Evolutionary conservation across 176 grass and related monocot genomes (phyloP).

Genomic region (Juncus effusus): DNA sequence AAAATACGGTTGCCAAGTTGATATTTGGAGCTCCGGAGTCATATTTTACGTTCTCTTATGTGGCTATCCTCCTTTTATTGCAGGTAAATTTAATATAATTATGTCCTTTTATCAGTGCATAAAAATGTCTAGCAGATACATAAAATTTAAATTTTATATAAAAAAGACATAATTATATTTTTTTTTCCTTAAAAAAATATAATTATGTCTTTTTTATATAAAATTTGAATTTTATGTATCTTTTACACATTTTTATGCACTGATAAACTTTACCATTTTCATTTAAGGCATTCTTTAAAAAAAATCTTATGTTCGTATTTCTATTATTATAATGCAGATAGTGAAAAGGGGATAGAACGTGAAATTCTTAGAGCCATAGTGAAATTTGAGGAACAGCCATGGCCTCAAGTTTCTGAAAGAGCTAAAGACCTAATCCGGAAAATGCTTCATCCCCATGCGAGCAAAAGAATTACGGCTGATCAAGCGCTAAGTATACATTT

Average conservation of each 20-base stretch:
- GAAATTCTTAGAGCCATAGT: neutral
- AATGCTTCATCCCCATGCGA: constrained; percentile 12
- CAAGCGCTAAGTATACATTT: constrained; percentile 17
- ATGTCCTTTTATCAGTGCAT: neutral
- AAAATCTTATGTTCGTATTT: neutral
- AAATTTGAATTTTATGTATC: neutral
- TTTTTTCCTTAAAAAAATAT: constrained; percentile 1
- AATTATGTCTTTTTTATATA: neutral
- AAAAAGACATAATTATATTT: neutral
- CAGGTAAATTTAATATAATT: constrained; percentile 1
- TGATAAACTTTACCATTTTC: neutral
- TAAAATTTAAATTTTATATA: neutral
- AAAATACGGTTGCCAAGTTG: neutral
- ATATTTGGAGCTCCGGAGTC: constrained; percentile 12
- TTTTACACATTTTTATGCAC: neutral
- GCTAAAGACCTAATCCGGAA: constrained; percentile 1
- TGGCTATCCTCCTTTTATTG: neutral
- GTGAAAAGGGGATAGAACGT: neutral
- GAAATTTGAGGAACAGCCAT: neutral
- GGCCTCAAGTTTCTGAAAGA: neutral
- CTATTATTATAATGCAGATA: constrained; percentile 14
- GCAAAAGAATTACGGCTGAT: constrained; percentile 8
- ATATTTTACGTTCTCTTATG: constrained; percentile 4
- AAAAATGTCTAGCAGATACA: no score
- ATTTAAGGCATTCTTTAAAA: no score